Evolutionary conservation across 1,284 basidiomycete genomes (phyloP).

Genomic region (Cutaneotrichosporon cutaneum): DNA sequence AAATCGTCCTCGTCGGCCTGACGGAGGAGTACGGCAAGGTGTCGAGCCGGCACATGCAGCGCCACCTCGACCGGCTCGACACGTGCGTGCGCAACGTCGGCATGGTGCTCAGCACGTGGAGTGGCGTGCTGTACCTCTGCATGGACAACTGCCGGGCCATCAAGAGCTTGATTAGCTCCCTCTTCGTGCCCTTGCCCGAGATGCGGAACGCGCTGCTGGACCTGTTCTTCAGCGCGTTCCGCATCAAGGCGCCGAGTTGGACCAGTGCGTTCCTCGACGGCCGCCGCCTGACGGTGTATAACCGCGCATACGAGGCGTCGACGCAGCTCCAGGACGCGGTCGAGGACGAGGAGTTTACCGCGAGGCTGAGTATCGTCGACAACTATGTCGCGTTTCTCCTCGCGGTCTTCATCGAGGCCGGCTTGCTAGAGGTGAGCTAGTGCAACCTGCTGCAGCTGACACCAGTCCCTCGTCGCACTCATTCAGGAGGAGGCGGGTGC

Average conservation of each 20-base stretch:
- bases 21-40: slow-evolving; percentile 89
- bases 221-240: slow-evolving; percentile 90
- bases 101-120: slow-evolving; percentile 86
- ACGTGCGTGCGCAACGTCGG: slow-evolving; percentile 75
- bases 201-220: slow-evolving; percentile 88
- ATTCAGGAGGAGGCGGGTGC: slow-evolving; percentile 67
- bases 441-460: not conserved
- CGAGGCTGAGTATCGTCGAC: slow-evolving; percentile 78
- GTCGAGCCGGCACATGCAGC: slow-evolving; percentile 42
- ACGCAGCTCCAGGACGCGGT: slow-evolving; percentile 36
- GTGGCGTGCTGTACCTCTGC: slow-evolving; percentile 90
- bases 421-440: slow-evolving; percentile 72
- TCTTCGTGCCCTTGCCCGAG: slow-evolving; percentile 82
- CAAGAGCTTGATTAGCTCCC: slow-evolving; percentile 75
- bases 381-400: slow-evolving; percentile 91
- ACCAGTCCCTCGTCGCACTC: slow-evolving; percentile 75
- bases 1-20: slow-evolving; percentile 82
- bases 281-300: slow-evolving; percentile 66
- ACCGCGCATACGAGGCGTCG: slow-evolving; percentile 39
- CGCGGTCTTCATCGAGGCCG: slow-evolving; percentile 80
- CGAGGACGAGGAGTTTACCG: slow-evolving; percentile 53
- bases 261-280: slow-evolving; percentile 86
- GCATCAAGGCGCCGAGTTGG: slow-evolving; percentile 86
- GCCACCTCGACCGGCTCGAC: slow-evolving; percentile 71
- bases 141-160: slow-evolving; percentile 85